Evolutionary conservation across 1,139 yeast genomes (phyloP).

Genomic region (Pichia sp.): DNA sequence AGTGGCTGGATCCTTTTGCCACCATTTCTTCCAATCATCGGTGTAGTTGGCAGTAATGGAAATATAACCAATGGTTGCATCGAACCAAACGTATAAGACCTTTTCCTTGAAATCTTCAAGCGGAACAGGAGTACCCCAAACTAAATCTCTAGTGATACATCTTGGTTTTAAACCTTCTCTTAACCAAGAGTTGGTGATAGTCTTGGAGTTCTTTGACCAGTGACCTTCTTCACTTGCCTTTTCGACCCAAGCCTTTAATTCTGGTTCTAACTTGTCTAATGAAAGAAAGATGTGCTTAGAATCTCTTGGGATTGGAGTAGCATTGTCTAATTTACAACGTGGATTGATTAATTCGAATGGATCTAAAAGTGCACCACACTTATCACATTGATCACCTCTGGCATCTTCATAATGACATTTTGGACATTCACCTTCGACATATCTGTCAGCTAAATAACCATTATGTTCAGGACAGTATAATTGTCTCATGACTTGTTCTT

Average conservation of each 20-base stretch:
- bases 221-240: conserved; percentile 66
- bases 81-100: conserved; percentile 98
- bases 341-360: conserved; percentile 94
- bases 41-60: conserved; percentile 94
- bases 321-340: conserved; percentile 88
- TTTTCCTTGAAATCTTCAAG: conserved; percentile 76
- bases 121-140: conserved; percentile 99
- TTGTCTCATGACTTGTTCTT: conserved; percentile 86
- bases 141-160: conserved; percentile 94
- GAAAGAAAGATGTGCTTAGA: conserved; percentile 86
- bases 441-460: conserved; percentile 93
- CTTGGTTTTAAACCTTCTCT: conserved; percentile 92
- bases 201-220: conserved; percentile 91
- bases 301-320: conserved; percentile 73
- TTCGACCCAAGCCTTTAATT: conserved; percentile 69
- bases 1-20: conserved; percentile 60
- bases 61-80: conserved; percentile 95
- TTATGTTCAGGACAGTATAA: conserved; percentile 88
- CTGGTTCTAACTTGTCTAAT: conserved; percentile 78
- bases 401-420: conserved; percentile 95
- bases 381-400: conserved; percentile 99
- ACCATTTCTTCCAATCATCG: conserved; percentile 91
- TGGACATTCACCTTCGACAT: conserved; percentile 97
- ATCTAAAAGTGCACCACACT: conserved; percentile 85
- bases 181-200: conserved; percentile 90